Conservation (phyloP, 768 basidiomycete genomes). For the Pisolithus sp. region DNA sequence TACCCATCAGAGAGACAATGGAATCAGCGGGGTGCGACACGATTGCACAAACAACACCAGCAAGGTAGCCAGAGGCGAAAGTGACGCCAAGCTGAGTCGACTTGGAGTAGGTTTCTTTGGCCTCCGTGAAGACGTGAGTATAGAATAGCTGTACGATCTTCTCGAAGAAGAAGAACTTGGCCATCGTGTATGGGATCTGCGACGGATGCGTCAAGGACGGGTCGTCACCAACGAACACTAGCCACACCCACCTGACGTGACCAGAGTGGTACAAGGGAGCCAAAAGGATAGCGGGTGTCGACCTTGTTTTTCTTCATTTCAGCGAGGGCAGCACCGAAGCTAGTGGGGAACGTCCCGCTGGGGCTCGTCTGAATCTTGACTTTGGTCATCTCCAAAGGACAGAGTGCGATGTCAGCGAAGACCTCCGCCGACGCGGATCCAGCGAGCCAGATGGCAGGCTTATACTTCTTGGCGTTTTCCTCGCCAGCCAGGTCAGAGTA, state of each 20-base stretch:
- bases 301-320: conserved; percentile 61
- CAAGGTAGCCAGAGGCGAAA: conserved; percentile 86
- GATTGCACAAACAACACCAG: conserved; percentile 92
- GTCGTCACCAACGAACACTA: background rate
- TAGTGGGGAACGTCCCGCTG: conserved; percentile 69
- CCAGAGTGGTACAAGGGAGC: conserved; percentile 81
- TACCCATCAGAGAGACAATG: conserved; percentile 89
- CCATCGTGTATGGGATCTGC: conserved; percentile 97
- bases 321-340: conserved; percentile 63
- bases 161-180: conserved; percentile 97
- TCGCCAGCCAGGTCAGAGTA: conserved; percentile 90
- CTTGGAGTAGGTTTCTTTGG: conserved; percentile 75
- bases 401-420: conserved; percentile 93
- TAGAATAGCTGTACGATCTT: conserved; percentile 84
- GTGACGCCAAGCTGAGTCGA: conserved; percentile 84
- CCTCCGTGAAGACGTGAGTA: conserved; percentile 75
- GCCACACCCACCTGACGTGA: conserved; percentile 65
- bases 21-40: conserved; percentile 97
- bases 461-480: conserved; percentile 72
- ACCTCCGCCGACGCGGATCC: conserved; percentile 93
- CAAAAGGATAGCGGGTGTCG: conserved; percentile 81
- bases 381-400: conserved; percentile 91
- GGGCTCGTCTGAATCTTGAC: conserved; percentile 84
- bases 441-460: conserved; percentile 87
- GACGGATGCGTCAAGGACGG: background rate